Evolutionary conservation across 345 rosid species (phyloP), one percentile per base, ranked within the genome.

Genomic region (Melaleuca quinquenervia): DNA sequence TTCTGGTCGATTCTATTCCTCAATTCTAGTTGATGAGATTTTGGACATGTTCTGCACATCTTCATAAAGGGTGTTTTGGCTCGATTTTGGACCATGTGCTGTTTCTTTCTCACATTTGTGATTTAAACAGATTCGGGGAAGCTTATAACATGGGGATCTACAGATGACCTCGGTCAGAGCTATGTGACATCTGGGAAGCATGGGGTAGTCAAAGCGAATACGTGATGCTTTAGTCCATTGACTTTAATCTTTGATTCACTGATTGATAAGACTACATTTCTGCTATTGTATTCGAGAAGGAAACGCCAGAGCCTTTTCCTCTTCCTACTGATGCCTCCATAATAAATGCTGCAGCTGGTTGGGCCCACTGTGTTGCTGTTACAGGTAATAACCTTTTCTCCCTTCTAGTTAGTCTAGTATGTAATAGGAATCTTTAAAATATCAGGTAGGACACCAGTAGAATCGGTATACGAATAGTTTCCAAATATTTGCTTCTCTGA

Each of bases 121-220:
- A 80, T 6, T 84, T 82, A 55, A 89, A 85, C 93, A 98, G 99
- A 94, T 55, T 92, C 95, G 13, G 96, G 99, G 88, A 96, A 94
- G 96, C 98, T 98, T 49, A 94, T 98, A 75, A 96, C 99, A 20
- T 98, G 99, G 99, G 99, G 99, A 54, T 98, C 99, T 58, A 93
- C 99, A 18, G 99, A 95, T 91, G 99, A 98, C 92, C 90, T 95
- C 52, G 99, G 99, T 89, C 99, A 98, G 91, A 96, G 99, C 96
- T 98, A 98, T 78, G 90, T 98, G 52, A 94, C 99, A 70, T 92
- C 99, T 2, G 99, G 99, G 90, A 96, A 96, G 89, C 99, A 98
- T 58, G 98, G 98, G 97, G 99, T 98, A 91, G 84, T 70, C 32
- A 70, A 70, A 64, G 45, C 76, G 24, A 70, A 36, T 78, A 54